Base-by-base conservation (phyloP, 805 yeast species). In the Saccharomyces eubayanus region DNA sequence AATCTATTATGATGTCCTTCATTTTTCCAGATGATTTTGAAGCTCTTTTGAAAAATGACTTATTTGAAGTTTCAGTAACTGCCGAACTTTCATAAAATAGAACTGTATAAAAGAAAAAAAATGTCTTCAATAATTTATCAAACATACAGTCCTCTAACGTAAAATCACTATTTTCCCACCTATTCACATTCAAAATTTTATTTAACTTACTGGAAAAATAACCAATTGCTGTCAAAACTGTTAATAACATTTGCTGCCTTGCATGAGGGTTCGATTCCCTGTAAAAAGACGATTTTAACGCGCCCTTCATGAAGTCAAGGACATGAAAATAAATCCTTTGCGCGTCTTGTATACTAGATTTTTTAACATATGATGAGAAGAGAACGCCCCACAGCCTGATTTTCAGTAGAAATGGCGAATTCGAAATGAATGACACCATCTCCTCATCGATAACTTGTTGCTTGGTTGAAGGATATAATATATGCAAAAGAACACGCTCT, bases 311-410 rank as follows among this genome's bases (percentile, higher is more conserved):
- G 20, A 81, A 69, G 1, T 66, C 62, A 2, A 89, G 54, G 12
- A 80, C 79, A 28, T 72, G 73, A 47, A 79, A 80, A 58, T 85
- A 78, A 0, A 87, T 83, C 16, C 62, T 59, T 43, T 76, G 72
- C 31, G 77, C 74, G 27, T 76, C 73, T 0, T 67, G 66, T 2
- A 68, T 46, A 24, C 71, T 62, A 1, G 55, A 31, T 6, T 51
- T 61, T 2, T 63, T 64, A 12, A 69, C 64, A 60, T 85, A 87
- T 53, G 77, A 77, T 57, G 78, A 80, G 49, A 89, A 75, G 16
- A 91, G 71, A 27, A 85, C 76, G 31, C 80, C 81, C 96, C 97
- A 91, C 2, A 94, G 69, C 52, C 84, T 83, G 41, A 90, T 70
- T 53, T 80, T 80, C 64, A 89, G 77, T 24, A 81, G 84, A 24